Percentiles rank a stretch among this genome's conserved stretches.
Conservation (phyloP, 1,139 yeast species). For the Saccharomycopsis hybrid region DNA sequence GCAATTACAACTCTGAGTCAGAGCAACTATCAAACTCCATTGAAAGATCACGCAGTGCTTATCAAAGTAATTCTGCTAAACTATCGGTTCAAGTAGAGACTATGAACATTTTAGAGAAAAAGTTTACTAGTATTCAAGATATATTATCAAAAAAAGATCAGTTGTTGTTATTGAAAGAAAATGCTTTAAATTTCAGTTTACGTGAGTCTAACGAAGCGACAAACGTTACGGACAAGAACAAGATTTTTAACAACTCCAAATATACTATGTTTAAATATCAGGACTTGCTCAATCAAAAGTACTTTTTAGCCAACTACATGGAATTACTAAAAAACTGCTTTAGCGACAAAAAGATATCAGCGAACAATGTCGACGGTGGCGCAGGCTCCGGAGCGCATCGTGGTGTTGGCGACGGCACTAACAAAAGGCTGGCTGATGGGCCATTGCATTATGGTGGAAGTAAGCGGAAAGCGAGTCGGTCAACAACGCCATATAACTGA, state of each 20-base stretch:
- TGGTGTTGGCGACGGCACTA: too few relatives aligned
- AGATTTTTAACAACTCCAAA: slow-evolving; percentile 7
- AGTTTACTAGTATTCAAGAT: slow-evolving; percentile 10
- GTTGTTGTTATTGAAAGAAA: slow-evolving; percentile 7
- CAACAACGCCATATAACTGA: too few relatives aligned
- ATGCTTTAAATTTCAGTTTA: neutral
- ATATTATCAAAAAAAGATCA: slow-evolving; percentile 6
- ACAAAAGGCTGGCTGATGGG: too few relatives aligned
- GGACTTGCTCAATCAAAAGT: slow-evolving; percentile 10
- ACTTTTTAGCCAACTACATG: slow-evolving; percentile 16
- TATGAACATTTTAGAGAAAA: slow-evolving; percentile 6
- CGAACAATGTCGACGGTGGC: too few relatives aligned
- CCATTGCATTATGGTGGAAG: too few relatives aligned
- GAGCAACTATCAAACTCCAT: slow-evolving; percentile 1
- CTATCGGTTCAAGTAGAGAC: slow-evolving; percentile 12
- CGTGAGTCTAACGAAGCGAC: neutral
- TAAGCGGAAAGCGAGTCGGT: too few relatives aligned
- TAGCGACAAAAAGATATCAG: neutral
- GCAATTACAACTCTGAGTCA: neutral
- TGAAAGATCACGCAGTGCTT: slow-evolving; percentile 10
- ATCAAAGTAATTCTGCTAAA: slow-evolving; percentile 12
- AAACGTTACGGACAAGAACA: neutral
- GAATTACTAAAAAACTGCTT: neutral
- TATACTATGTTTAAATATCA: slow-evolving; percentile 3
- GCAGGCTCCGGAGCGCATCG: too few relatives aligned